Percentiles rank a stretch among this genome's conserved stretches.
phyloP scores from a whole-genome alignment of 257 asterid genomes.

The Ehretia macrophylla region DNA sequence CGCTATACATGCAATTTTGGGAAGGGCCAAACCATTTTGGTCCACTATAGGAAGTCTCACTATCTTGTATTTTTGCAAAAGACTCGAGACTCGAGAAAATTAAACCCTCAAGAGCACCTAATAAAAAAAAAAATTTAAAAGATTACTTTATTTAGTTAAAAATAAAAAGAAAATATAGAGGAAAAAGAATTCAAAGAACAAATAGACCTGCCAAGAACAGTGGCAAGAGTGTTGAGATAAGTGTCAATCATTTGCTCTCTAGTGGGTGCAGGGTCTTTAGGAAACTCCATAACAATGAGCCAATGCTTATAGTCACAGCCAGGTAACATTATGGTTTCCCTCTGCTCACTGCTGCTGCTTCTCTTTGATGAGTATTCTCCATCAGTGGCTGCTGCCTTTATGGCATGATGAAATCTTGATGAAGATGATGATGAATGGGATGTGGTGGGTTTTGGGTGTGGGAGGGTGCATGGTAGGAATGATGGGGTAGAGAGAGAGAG shows the following conservation, averaged over 20 bases:
- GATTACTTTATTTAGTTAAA: neutral
- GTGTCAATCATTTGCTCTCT: slow-evolving; percentile 99
- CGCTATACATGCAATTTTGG: too few relatives aligned
- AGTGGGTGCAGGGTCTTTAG: slow-evolving; percentile 96
- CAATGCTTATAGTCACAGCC: slow-evolving; percentile 99
- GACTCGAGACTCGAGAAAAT: too few relatives aligned
- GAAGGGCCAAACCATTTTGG: neutral
- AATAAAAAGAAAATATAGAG: neutral
- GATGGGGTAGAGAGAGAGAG: slow-evolving; percentile 36
- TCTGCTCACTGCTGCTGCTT: slow-evolving; percentile 54
- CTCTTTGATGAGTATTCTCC: slow-evolving; percentile 62
- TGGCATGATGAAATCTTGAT: slow-evolving; percentile 39
- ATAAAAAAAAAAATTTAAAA: neutral
- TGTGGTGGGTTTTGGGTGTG: slow-evolving; percentile 17
- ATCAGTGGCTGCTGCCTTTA: slow-evolving; percentile 54
- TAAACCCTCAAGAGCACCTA: too few relatives aligned
- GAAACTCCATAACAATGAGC: slow-evolving; percentile 97
- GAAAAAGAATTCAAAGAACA: neutral
- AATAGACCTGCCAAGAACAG: slow-evolving; percentile 88
- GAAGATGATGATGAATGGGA: slow-evolving; percentile 27
- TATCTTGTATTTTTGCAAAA: neutral
- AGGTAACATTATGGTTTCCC: slow-evolving; percentile 88
- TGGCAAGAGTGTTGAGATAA: slow-evolving; percentile 82
- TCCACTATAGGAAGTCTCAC: too few relatives aligned
- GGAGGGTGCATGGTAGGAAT: slow-evolving; percentile 33